Evolutionary conservation across 2,329 filamentous ascomycete species (phyloP), one percentile per base, ranked within the genome.

Genomic region (Trichoderma koningiopsis): DNA sequence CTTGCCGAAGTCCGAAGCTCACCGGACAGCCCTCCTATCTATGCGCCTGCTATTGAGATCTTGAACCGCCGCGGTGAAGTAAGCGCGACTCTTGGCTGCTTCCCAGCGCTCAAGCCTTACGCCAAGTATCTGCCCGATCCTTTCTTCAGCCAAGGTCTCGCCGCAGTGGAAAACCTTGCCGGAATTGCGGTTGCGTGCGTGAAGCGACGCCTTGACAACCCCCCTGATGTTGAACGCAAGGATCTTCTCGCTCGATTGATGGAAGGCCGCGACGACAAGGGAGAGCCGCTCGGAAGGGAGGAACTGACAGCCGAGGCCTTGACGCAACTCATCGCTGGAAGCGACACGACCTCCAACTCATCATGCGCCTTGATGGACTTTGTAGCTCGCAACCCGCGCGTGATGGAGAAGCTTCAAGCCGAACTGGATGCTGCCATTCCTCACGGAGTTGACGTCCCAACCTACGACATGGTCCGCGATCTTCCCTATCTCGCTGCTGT

Each of bases 171-270:
- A 76, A 90, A 93, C 75, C 86, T 97, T 2, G 92, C 93, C 0
- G 94, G 94, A 52, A 97, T 97, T 73, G 94, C 94, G 35, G 91
- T 95, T 68, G 93, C 94, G 0, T 87, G 92, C 5, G 94, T 97
- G 61, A 90, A 89, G 72, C 84, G 88, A 22, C 88, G 94, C 19
- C 83, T 97, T 1, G 90, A 91, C 11, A 88, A 88, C 70, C 89
- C 91, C n/a, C 87, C 86, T 2, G 82, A 87, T 5, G 85, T 87
- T 27, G 85, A 88, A 43, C 91, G 94, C 71, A 90, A 91, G 60
- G 94, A 97, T 75, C 86, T 97, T 1, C 89, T 97, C 5, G 89
- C 92, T 1, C 87, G 92, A 2, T 83, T 97, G 11, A 95, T 96
- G 88, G 91, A 96, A 80, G 93, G 92, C 59, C 90, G 91, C 68